These are phyloP conservation scores for Acacia pycnantha DNA, from an alignment of 331 rosid species.

Conservation along the genomic window DNA sequence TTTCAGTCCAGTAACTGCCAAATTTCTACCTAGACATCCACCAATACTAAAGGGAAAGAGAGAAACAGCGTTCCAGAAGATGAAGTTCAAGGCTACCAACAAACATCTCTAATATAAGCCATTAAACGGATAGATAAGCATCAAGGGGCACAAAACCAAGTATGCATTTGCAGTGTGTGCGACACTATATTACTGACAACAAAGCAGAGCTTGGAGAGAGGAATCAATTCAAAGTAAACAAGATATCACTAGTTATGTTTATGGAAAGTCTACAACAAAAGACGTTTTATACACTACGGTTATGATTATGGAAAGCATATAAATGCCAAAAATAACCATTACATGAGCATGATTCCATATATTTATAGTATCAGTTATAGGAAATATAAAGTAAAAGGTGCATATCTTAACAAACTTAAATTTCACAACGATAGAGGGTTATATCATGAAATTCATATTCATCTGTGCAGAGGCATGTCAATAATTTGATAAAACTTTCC, in stretches of 20 bases:
- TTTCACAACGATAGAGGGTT: neutral
- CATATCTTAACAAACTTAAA: constrained; percentile 15
- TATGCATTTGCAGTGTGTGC: constrained; percentile 1
- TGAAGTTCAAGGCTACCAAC: neutral
- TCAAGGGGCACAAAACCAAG: neutral
- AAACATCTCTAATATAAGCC: neutral
- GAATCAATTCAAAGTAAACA: constrained; percentile 11
- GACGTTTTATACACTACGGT: neutral
- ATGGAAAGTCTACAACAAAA: neutral
- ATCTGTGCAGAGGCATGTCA: neutral
- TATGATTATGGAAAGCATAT: constrained; percentile 21
- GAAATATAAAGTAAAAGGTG: neutral
- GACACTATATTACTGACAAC: constrained; percentile 14
- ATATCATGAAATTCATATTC: constrained; percentile 3
- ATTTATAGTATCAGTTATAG: neutral
- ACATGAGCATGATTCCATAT: constrained; percentile 12
- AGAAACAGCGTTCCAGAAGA: constrained; percentile 3
- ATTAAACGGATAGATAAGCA: neutral
- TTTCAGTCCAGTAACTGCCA: constrained; percentile 19
- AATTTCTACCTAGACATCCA: constrained; percentile 20
- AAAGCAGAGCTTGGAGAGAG: neutral
- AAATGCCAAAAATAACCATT: constrained; percentile 3
- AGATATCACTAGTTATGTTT: neutral
- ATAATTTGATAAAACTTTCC: constrained; percentile 11
- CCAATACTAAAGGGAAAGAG: constrained; percentile 1